phyloP scores from a whole-genome alignment of 2,329 filamentous ascomycete genomes.

The Fusarium sulawesiense region DNA sequence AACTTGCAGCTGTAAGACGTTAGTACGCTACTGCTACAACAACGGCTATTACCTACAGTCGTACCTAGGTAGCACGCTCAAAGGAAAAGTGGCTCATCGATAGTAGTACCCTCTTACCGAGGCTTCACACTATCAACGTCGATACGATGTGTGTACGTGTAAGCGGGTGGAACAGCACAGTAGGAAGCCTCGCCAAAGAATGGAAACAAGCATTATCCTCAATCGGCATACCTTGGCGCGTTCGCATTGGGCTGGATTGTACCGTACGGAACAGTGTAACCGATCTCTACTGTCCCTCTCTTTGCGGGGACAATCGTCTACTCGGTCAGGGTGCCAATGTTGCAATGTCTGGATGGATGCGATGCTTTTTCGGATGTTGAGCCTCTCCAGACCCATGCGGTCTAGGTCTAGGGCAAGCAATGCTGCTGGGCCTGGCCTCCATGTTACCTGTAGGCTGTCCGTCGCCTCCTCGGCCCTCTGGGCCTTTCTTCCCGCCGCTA shows the following conservation, averaged over 20 bases:
- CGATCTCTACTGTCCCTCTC: not conserved
- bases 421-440: not conserved
- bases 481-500: conserved; percentile 39
- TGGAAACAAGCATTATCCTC: conserved; percentile 1
- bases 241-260: not conserved
- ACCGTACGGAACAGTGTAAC: conserved; percentile 2
- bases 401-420: conserved; percentile 3
- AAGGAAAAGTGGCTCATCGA: conserved; percentile 8
- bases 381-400: conserved; percentile 29
- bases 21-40: not conserved
- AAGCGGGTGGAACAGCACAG: conserved; percentile 7
- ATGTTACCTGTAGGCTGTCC: not conserved
- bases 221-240: not conserved
- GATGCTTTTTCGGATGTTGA: conserved; percentile 24
- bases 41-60: not conserved
- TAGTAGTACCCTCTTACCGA: not conserved
- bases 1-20: conserved; percentile 32
- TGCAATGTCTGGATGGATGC: not conserved
- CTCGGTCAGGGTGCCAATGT: not conserved
- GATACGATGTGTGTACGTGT: conserved; percentile 27
- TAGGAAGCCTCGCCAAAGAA: conserved; percentile 2
- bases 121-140: conserved; percentile 24
- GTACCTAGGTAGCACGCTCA: not conserved
- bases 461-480: conserved; percentile 31
- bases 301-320: not conserved